These are phyloP conservation scores for Poteriospumella lacustris DNA, from an alignment of 108 stramenopile species.

Conservation along the genomic window DNA sequence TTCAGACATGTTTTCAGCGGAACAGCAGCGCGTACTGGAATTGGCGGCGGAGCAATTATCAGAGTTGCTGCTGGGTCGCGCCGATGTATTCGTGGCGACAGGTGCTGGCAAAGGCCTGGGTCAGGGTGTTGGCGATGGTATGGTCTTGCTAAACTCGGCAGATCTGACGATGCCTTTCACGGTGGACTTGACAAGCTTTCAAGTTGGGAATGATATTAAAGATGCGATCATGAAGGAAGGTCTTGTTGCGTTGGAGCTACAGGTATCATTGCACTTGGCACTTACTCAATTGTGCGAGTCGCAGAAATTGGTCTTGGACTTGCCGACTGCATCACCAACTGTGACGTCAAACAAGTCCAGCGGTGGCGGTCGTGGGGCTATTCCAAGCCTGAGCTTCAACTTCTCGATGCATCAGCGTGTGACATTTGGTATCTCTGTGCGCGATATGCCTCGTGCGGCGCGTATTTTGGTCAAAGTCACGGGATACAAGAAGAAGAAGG, in stretches of 20 bases:
- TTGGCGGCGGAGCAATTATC: slow-evolving; percentile 20
- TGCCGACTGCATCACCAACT: background rate
- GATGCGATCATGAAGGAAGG: background rate
- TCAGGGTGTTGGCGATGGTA: slow-evolving; percentile 10
- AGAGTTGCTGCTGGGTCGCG: slow-evolving; percentile 1
- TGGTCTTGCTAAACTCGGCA: background rate
- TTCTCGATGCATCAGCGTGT: background rate
- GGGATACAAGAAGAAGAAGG: background rate
- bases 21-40: slow-evolving; percentile 14
- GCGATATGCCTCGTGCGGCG: slow-evolving; percentile 35
- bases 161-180: background rate
- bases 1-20: slow-evolving; percentile 21
- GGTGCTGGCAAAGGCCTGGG: background rate
- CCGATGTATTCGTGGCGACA: slow-evolving; percentile 15
- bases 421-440: slow-evolving; percentile 9
- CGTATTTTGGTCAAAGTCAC: background rate
- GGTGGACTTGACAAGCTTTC: background rate
- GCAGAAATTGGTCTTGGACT: background rate
- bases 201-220: background rate
- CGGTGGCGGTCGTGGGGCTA: too few species aligned
- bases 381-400: too few species aligned
- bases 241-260: background rate
- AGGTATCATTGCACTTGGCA: slow-evolving; percentile 1
- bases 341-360: background rate
- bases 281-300: background rate